Conservation (phyloP, 164 flowering plant species). For the Protea cynaroides region DNA sequence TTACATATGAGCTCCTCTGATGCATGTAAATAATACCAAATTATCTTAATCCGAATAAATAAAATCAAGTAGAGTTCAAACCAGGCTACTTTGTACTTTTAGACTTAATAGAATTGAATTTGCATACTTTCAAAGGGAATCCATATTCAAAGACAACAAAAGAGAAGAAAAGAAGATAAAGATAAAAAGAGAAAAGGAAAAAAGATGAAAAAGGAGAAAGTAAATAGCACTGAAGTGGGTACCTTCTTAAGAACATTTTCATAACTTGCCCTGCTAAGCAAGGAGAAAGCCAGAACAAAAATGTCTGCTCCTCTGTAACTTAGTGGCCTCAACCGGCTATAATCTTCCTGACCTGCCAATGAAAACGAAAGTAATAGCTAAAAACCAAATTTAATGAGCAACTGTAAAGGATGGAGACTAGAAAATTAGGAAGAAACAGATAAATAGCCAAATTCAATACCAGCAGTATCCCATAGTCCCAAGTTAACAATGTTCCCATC, state of each 20-base stretch:
- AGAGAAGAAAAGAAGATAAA: slow-evolving; percentile 1
- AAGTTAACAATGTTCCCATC: slow-evolving; percentile 95
- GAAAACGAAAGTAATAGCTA: slow-evolving; percentile 1
- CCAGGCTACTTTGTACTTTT: neutral
- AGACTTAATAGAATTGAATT: slow-evolving; percentile 10
- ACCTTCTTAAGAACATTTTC: slow-evolving; percentile 99
- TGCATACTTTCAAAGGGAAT: slow-evolving; percentile 17
- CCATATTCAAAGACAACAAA: slow-evolving; percentile 3
- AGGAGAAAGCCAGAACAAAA: slow-evolving; percentile 92
- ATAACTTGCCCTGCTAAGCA: slow-evolving; percentile 94
- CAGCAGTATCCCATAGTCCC: slow-evolving; percentile 99
- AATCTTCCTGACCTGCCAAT: slow-evolving; percentile 91
- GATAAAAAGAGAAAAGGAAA: slow-evolving; percentile 1
- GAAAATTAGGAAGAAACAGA: neutral
- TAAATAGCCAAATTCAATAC: slow-evolving; percentile 25
- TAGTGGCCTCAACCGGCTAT: slow-evolving; percentile 95
- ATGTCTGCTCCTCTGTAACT: slow-evolving; percentile 98
- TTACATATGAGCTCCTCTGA: too few relatives aligned
- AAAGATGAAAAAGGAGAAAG: neutral
- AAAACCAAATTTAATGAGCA: neutral
- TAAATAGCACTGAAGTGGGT: slow-evolving; percentile 8
- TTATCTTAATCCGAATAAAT: neutral
- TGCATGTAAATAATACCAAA: neutral
- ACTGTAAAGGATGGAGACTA: neutral
- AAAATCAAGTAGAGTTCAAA: slow-evolving; percentile 7